Evolutionary conservation across 2,329 filamentous ascomycete genomes (phyloP).

Genomic region (Pseudogymnoascus verrucosus): DNA sequence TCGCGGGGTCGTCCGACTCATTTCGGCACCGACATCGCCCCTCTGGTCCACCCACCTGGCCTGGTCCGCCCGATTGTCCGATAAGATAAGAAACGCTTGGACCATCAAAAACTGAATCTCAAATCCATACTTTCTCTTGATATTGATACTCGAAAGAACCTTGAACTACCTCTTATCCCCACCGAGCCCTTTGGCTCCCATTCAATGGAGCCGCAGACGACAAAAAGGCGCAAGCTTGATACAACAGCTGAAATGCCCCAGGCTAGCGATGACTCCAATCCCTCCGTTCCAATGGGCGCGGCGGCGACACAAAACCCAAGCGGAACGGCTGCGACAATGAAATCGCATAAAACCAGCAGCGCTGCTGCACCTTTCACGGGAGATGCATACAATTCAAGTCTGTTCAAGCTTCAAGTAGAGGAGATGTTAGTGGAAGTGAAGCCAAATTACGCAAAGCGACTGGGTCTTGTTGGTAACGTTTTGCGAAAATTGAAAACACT

Average conservation of each 20-base stretch:
- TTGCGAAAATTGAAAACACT: constrained; percentile 46
- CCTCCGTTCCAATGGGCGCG: constrained; percentile 11
- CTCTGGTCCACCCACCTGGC: neutral
- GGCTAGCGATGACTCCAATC: constrained; percentile 10
- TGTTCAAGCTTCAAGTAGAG: constrained; percentile 61
- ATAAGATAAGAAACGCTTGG: constrained; percentile 10
- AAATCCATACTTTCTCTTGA: constrained; percentile 9
- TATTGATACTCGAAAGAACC: constrained; percentile 1
- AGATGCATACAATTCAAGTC: constrained; percentile 51
- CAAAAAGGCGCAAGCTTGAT: constrained; percentile 30
- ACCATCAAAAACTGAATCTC: constrained; percentile 9
- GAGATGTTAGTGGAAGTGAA: constrained; percentile 51
- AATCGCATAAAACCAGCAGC: constrained; percentile 13
- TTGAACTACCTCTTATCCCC: constrained; percentile 2
- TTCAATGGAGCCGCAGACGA: constrained; percentile 19
- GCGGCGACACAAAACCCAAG: constrained; percentile 11
- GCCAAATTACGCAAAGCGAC: constrained; percentile 49
- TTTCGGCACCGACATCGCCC: constrained; percentile 9
- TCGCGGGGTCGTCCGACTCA: constrained; percentile 8
- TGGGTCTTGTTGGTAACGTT: constrained; percentile 43
- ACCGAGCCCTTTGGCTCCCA: neutral
- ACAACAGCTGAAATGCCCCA: constrained; percentile 11
- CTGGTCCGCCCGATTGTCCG: neutral
- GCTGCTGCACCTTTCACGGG: constrained; percentile 32
- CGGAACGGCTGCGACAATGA: neutral